These are phyloP conservation scores for Theobroma grandiflorum DNA, from an alignment of 441 rosid genomes.

Conservation along the genomic window DNA sequence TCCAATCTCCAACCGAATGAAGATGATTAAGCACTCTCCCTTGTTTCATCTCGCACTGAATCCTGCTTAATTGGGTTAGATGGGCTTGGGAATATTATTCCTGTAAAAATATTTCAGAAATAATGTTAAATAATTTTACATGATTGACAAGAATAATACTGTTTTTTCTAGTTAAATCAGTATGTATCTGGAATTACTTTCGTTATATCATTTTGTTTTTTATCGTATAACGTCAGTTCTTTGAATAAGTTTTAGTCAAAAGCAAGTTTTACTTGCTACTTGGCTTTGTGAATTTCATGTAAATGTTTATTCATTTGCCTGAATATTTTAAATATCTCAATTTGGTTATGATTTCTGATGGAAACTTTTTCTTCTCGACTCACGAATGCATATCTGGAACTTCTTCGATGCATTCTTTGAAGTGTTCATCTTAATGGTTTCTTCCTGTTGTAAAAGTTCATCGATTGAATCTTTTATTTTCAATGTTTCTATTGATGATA, in stretches of 20 bases:
- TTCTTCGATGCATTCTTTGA: background rate
- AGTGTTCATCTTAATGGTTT: background rate
- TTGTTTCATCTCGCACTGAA: background rate
- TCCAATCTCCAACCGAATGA: background rate
- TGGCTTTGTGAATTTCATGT: background rate
- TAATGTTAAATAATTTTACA: background rate
- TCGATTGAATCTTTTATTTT: background rate
- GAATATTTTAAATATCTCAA: background rate
- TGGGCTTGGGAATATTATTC: background rate
- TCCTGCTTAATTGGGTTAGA: background rate
- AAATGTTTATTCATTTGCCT: background rate
- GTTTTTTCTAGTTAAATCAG: background rate
- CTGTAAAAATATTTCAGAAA: no score
- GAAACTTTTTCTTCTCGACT: background rate
- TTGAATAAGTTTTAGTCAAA: background rate
- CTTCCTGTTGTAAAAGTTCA: background rate
- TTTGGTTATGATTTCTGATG: background rate
- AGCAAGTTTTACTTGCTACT: constrained; percentile 4
- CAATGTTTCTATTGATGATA: constrained; percentile 11
- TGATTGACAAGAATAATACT: background rate
- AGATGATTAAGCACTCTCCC: background rate
- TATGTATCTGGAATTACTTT: background rate
- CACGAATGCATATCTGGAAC: background rate
- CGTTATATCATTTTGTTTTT: background rate
- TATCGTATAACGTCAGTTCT: background rate